Base-by-base conservation (phyloP, 1,284 basidiomycete species). In the Lentinula novae-zelandiae region DNA sequence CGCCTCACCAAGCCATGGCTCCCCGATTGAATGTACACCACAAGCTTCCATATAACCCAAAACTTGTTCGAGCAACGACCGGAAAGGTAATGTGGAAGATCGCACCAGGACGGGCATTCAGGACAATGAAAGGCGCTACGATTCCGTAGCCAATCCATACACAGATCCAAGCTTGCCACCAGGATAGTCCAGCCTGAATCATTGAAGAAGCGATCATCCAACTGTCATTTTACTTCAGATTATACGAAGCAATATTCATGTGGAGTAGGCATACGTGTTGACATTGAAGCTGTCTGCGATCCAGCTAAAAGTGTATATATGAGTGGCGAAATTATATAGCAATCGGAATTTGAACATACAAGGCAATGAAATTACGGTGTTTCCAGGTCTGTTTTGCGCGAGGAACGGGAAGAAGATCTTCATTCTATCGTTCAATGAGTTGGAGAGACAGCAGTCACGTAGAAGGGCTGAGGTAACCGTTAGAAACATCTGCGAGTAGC, bases 1-100 rank as follows among this genome's bases (percentile, higher is more conserved):
- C 36, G 61, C 53, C 84, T 71, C 57, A 90, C 81, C 87, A 89
- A 17, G 89, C 85, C 86, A 92, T 93, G 6, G 78, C 87, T 39
- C 85, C 87, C 27, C 92, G 82, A 73, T 92, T 92, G 73, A 95
- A 87, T 1, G 90, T 84, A 60, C 89, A 89, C 93, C 93, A 93
- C 49, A 93, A 71, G 55, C 85, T 87, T 12, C 92, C 92, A 76
- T 85, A 92, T n/a, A 93, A 71, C 13, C 93, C 93, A 69, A 94
- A 95, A 59, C 85, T 89, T 12, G 85, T 86, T 39, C 90, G 81
- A 27, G 84, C 82, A 17, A 93, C 88, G 34, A 92, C 86, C 1
- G 92, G 92, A 73, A 95, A 95, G 7, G 86, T 90, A 67, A 93
- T 75, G 69, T 92, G 90, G 68, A 86, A 86, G n/a, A 90, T 78